These are phyloP conservation scores for Phytophthora fragariae DNA, from an alignment of 352 stramenopile genomes.

Conservation along the genomic window DNA sequence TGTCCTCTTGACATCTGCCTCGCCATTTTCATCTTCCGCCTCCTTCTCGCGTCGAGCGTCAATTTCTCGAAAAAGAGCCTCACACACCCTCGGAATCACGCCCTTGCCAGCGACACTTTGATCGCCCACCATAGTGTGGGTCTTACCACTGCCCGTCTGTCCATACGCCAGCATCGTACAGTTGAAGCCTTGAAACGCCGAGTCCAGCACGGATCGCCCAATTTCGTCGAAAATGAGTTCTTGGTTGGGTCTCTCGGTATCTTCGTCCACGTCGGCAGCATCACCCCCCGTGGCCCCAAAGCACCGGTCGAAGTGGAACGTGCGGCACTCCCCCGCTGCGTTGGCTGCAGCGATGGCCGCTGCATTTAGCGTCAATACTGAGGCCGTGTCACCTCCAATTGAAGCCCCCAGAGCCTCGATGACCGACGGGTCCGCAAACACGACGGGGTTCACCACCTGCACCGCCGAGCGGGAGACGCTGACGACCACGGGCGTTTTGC, in stretches of 20 bases:
- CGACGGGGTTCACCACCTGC: constrained; percentile 69
- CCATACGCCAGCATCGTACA: constrained; percentile 86
- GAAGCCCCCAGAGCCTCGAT: constrained; percentile 32
- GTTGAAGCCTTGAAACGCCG: constrained; percentile 86
- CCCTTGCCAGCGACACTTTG: constrained; percentile 66
- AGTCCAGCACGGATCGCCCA: constrained; percentile 70
- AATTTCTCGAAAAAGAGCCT: constrained; percentile 78
- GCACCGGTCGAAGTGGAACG: constrained; percentile 84
- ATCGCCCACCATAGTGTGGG: constrained; percentile 87
- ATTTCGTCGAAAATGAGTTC: constrained; percentile 83
- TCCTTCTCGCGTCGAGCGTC: constrained; percentile 49
- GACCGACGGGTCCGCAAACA: constrained; percentile 68
- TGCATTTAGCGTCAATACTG: constrained; percentile 37
- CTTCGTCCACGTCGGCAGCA: constrained; percentile 40
- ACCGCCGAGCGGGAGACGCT: constrained; percentile 54
- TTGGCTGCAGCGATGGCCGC: constrained; percentile 46
- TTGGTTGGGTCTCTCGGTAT: constrained; percentile 65
- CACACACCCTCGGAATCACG: constrained; percentile 81
- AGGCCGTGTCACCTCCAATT: not conserved
- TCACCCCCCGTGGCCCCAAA: constrained; percentile 46
- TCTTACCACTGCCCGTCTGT: constrained; percentile 85
- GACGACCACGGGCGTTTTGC: constrained; percentile 62
- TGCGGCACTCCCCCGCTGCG: constrained; percentile 59
- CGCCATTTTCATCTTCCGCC: constrained; percentile 13
- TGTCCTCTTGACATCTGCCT: constrained; percentile 26